Base-by-base conservation (phyloP, 2,329 filamentous ascomycete species). In the Aspergillus sp. region DNA sequence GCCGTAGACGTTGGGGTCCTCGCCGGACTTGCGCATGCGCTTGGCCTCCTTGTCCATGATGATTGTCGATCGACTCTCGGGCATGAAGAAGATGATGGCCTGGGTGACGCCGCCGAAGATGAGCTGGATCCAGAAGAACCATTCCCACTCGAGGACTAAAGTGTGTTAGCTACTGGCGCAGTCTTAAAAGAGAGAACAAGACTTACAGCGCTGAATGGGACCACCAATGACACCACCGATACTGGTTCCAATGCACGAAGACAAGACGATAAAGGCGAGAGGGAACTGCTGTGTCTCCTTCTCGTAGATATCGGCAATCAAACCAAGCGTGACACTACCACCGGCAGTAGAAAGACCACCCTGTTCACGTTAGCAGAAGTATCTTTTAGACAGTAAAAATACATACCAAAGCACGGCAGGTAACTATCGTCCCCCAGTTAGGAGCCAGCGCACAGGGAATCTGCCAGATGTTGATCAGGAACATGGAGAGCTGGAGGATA, bases 381-480 rank as follows among this genome's bases (percentile, higher is more conserved):
- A n/a, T 13, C 13, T 11, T 11, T 13, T 6, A n/a, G 4, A 5
- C 11, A 13, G 15, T 3, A 9, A 9, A n/a, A 3, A 6, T 8
- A 39, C 47, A 15, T 38, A 48, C 47, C 12, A 91, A 79, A 6
- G 83, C 80, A 61, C 88, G 84, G 15, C 86, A 87, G 12, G 87
- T 85, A 62, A 92, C 78, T 59, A 92, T 79, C 4, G 85, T 82
- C 3, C 80, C 85, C 60, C 90, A 91, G 68, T 91, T 92, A 2
- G 85, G 86, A 0, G 89, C 89, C 48, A 92, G 73, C 0, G 83
- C 89, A 43, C 90, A 88, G 6, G 87, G 88, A 0, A 92, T 74
- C 64, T 90, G 88, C 82, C 85, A 95, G 58, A 93, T 76, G 66
- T 95, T 95, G 71, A 92, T 89, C 11, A 95, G 76, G 62, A 89